Evolutionary conservation across 495 filamentous ascomycete genomes (phyloP).

Genomic region (Thozetella sp.): DNA sequence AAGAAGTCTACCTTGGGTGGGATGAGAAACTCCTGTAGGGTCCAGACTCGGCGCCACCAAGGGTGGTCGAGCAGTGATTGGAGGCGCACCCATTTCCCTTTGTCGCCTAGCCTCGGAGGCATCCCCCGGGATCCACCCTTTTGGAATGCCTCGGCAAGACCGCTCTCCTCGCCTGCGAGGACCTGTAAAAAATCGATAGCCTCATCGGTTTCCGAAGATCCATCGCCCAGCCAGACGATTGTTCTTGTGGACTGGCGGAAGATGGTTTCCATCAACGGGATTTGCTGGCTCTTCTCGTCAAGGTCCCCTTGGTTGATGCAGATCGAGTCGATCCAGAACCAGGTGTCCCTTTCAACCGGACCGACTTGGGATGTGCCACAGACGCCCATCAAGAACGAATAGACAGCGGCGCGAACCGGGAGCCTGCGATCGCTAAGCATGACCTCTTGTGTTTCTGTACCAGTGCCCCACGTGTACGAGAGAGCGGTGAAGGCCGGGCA

Average conservation of each 20-base stretch:
- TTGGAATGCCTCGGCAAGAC: background rate
- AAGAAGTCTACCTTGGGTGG: background rate
- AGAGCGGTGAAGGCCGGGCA: background rate
- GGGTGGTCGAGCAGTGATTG: background rate
- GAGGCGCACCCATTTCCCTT: background rate
- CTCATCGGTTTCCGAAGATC: background rate
- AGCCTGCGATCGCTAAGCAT: background rate
- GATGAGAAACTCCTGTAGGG: background rate
- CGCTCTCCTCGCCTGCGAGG: background rate
- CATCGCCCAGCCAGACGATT: background rate
- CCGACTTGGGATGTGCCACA: background rate
- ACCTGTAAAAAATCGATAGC: background rate
- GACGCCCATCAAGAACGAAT: background rate
- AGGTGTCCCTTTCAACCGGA: background rate
- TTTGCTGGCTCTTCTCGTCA: background rate
- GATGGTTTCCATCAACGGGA: conserved; percentile 1
- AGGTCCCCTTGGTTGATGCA: conserved; percentile 8
- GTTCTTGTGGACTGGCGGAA: background rate
- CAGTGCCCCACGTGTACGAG: background rate
- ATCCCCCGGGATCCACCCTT: background rate
- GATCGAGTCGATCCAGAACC: conserved; percentile 7
- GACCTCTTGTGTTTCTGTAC: background rate
- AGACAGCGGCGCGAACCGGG: background rate
- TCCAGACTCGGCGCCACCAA: background rate
- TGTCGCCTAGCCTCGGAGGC: background rate